Base-by-base conservation (phyloP, 2,329 filamentous ascomycete genomes). In the Paraconiothyrium sp. region DNA sequence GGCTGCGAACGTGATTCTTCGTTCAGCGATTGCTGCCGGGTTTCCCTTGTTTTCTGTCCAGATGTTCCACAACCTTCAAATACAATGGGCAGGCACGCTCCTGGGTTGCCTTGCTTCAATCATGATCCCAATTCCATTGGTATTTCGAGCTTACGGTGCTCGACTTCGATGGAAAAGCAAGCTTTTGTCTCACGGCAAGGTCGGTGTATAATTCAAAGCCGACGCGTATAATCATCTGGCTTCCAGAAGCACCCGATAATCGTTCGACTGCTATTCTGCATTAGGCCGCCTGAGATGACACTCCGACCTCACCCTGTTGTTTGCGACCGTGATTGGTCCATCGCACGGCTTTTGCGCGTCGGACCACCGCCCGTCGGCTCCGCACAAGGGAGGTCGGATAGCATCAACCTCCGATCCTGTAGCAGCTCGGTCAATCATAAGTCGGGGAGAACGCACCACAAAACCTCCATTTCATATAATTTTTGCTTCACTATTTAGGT, bases 1-100 rank as follows among this genome's bases (percentile, higher is more conserved):
- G 43, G 43, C 43, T 24, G 43, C 43, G 10, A 46, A 46, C 22
- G 43, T 46, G n/a, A 46, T 46, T 8, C 43, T 46, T 46, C 43
- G 43, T 46, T 46, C 43, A 24, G 43, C n/a, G 10, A 24, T 46
- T 4, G 43, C 43, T 46, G n/a, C 20, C 20, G 43, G 43, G 7
- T 46, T 46, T 13, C 43, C 43, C 9, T 46, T 46, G 20, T 46
- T 46, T 11, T 46, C 43, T 10, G 43, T 14, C 22, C 43, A 46
- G 20, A 46, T 46, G 43, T 46, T 46, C 20, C n/a, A 20, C 2
- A 24, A 24, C 43, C 20, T 46, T 13, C 20, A 10, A 10, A 46
- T 46, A 22, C 43, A 46, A 11, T 46, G 43, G 43, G 43, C 43
- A 4, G 43, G 43, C 8, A 46, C 43, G 5, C 20, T 46, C 4